A percentile compares a stretch with the other conserved stretches of the same genome.
Conservation (phyloP, 2,329 filamentous ascomycete genomes). For the Huntiella moniliformis region DNA sequence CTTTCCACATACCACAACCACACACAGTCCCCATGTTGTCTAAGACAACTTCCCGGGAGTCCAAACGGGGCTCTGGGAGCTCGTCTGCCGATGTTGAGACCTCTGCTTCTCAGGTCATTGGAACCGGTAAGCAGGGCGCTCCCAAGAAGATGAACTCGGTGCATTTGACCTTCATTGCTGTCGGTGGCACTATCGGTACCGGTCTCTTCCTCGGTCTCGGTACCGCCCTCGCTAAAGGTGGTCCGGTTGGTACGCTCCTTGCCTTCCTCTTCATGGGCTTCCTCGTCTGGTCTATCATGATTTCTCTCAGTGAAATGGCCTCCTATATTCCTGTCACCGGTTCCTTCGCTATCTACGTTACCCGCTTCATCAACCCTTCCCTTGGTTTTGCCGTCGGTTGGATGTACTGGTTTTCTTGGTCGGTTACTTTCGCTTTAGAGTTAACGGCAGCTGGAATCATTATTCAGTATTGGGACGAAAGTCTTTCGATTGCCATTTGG, state of each 20-base stretch:
- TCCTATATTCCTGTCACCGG: slow-evolving; percentile 60
- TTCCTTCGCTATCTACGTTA: slow-evolving; percentile 58
- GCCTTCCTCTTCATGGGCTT: slow-evolving; percentile 52
- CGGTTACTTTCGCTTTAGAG: slow-evolving; percentile 54
- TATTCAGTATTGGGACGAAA: slow-evolving; percentile 52
- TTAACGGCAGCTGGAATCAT: slow-evolving; percentile 54
- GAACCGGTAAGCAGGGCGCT: slow-evolving; percentile 1
- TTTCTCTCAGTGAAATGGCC: slow-evolving; percentile 51
- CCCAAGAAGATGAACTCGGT: slow-evolving; percentile 19
- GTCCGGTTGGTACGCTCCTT: slow-evolving; percentile 47
- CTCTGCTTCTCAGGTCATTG: background rate
- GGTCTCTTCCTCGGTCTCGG: slow-evolving; percentile 55
- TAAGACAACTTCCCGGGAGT: background rate
- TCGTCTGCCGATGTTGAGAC: background rate
- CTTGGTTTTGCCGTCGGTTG: slow-evolving; percentile 64
- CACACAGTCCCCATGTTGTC: background rate
- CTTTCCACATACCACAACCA: too few species aligned
- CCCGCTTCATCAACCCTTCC: slow-evolving; percentile 54
- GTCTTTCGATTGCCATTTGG: slow-evolving; percentile 49
- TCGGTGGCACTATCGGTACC: slow-evolving; percentile 49
- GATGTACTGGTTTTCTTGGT: slow-evolving; percentile 70
- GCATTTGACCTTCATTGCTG: slow-evolving; percentile 32
- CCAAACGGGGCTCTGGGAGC: background rate
- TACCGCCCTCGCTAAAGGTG: slow-evolving; percentile 39
- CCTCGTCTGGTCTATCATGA: slow-evolving; percentile 61